Evolutionary conservation across 352 stramenopile species (phyloP), one percentile per base, ranked within the genome.

Genomic region (Globisporangium viniferum): DNA sequence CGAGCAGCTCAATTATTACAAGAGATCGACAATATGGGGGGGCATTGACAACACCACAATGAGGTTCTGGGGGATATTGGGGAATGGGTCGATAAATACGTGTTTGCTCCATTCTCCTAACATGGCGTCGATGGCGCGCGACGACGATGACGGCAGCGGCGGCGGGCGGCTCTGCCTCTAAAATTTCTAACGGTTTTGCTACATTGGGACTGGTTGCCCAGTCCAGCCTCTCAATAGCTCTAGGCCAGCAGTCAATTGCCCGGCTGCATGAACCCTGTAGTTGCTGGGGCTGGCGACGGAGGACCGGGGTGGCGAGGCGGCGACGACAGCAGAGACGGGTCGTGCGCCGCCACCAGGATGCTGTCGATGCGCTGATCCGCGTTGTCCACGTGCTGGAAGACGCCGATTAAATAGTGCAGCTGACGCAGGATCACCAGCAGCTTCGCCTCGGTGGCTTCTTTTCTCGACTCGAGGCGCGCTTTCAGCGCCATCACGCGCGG

Each of bases 301-400:
- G 69, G 65, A 65, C 64, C 68, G 70, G 68, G 64, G 66, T 74
- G 58, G 15, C n/a, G n/a, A n/a, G 73, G 61, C 20, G 64, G 46
- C 62, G 64, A 59, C 36, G 70, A 58, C 46, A 63, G 27, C 20
- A 67, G 67, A 46, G 31, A 76, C 74, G 62, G 75, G 22, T 84
- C 73, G 64, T 91, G 77, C 18, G 70, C 69, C n/a, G 80, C 78
- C 48, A 77, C 73, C 54, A 91, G 72, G 57, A 92, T 81, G 35
- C 72, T 64, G 55, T 90, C 84, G 53, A 92, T 88, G 46, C 73
- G 78, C 53, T 78, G 70, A 55, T 82, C 82, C 20, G 84, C 79
- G 59, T 85, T 79, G 31, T 89, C 79, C 31, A 90, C 80, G 63
- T 92, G 82, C 70, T 90, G 81, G 67, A 92, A 92, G 8, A 82